Percentiles rank a stretch among this genome's conserved stretches.
phyloP scores from a whole-genome alignment of 129 eudicot genomes.

The Flaveria ramosissima region DNA sequence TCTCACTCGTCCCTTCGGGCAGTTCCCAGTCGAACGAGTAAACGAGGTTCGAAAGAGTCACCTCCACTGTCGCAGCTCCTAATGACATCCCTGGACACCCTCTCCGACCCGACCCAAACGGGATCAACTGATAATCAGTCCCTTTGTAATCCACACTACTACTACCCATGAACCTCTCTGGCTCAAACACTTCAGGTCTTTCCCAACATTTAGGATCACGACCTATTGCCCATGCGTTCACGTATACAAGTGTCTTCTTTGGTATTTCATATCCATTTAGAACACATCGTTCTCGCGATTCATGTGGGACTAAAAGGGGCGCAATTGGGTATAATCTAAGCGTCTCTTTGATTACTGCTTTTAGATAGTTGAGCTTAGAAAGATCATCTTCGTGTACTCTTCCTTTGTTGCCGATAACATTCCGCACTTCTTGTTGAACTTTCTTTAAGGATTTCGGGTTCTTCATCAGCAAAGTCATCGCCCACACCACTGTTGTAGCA shows the following conservation, averaged over 20 bases:
- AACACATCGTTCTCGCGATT: constrained; percentile 28
- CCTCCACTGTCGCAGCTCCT: constrained; percentile 38
- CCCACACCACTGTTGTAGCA: constrained; percentile 44
- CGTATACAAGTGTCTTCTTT: constrained; percentile 34
- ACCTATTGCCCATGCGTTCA: constrained; percentile 47
- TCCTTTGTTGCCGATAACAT: constrained; percentile 28
- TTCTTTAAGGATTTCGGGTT: constrained; percentile 40
- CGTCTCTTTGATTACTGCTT: constrained; percentile 44
- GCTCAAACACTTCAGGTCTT: constrained; percentile 35
- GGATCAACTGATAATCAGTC: constrained; percentile 36
- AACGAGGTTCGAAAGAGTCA: constrained; percentile 36
- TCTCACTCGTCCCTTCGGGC: constrained; percentile 28
- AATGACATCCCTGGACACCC: constrained; percentile 40
- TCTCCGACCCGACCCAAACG: constrained; percentile 46
- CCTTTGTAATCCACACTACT: constrained; percentile 38
- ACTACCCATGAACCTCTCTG: constrained; percentile 44
- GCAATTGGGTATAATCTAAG: constrained; percentile 37
- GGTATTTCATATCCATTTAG: constrained; percentile 32
- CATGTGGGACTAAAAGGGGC: constrained; percentile 37
- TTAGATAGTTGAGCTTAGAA: constrained; percentile 28
- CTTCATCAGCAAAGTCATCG: constrained; percentile 46
- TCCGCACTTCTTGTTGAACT: constrained; percentile 47
- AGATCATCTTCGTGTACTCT: constrained; percentile 38
- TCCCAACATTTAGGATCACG: constrained; percentile 48
- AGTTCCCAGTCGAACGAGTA: constrained; percentile 42